A percentile compares a stretch with the other conserved stretches of the same genome.
These are phyloP conservation scores for Mycena vulgaris DNA, from an alignment of 768 basidiomycete genomes.

Conservation along the genomic window DNA sequence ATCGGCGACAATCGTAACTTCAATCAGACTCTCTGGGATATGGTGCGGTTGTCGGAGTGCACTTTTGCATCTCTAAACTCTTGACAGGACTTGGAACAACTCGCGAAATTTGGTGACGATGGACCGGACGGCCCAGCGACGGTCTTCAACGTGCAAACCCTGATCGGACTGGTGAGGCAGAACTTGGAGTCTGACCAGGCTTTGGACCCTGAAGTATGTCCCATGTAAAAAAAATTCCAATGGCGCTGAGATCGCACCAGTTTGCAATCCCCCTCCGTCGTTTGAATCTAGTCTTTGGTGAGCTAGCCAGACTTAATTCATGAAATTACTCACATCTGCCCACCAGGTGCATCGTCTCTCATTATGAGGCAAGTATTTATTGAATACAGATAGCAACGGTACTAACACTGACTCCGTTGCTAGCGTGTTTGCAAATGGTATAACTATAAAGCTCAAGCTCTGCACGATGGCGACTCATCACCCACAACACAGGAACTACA, in stretches of 20 bases:
- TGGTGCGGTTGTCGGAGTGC: background rate
- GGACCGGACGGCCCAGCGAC: slow-evolving; percentile 23
- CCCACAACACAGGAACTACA: slow-evolving; percentile 27
- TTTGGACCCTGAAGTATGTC: slow-evolving; percentile 20
- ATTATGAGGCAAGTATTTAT: slow-evolving; percentile 6
- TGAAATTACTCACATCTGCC: background rate
- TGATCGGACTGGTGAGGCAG: slow-evolving; percentile 14
- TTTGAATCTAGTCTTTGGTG: slow-evolving; percentile 3
- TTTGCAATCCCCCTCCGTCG: slow-evolving; percentile 19
- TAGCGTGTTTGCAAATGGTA: slow-evolving; percentile 27
- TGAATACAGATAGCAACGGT: slow-evolving; percentile 14
- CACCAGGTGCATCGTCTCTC: slow-evolving; percentile 17
- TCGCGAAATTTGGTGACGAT: slow-evolving; percentile 21
- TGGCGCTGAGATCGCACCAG: slow-evolving; percentile 3
- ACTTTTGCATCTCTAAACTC: slow-evolving; percentile 4
- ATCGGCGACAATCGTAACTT: slow-evolving; percentile 29
- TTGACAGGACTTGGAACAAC: slow-evolving; percentile 19
- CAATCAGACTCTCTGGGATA: slow-evolving; percentile 22
- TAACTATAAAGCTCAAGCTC: slow-evolving; percentile 13
- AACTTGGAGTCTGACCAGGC: slow-evolving; percentile 17
- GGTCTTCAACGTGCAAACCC: slow-evolving; percentile 23
- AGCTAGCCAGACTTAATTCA: slow-evolving; percentile 14
- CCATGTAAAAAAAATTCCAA: no score
- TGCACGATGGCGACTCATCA: background rate
- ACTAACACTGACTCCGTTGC: background rate